A percentile compares a stretch with the other conserved stretches of the same genome.
Evolutionary conservation across 768 basidiomycete genomes (phyloP).

Genomic region (Tulasnella sp.): DNA sequence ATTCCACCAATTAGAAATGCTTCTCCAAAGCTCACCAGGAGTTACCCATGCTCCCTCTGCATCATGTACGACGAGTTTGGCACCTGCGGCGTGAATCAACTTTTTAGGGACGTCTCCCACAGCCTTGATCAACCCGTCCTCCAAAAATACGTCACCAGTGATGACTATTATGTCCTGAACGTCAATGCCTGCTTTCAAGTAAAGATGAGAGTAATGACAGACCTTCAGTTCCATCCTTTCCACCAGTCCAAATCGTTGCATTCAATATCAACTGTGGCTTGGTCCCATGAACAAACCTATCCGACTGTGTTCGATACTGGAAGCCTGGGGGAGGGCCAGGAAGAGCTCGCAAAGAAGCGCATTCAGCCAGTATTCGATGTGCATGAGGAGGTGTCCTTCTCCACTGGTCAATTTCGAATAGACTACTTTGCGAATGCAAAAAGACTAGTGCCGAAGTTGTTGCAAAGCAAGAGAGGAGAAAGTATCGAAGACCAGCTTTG

Average conservation of each 20-base stretch:
- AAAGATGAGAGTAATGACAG: background rate
- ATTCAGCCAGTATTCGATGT: conserved; percentile 18
- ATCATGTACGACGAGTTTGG: conserved; percentile 44
- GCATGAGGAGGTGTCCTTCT: conserved; percentile 14
- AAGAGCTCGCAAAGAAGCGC: conserved; percentile 23
- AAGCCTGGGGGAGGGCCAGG: conserved; percentile 27
- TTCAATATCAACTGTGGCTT: conserved; percentile 45
- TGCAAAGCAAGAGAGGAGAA: too few relatives aligned
- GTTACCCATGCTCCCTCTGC: conserved; percentile 56
- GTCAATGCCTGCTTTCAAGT: background rate
- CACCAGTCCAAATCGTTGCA: conserved; percentile 69
- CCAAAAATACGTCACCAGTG: conserved; percentile 47
- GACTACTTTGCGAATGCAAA: too few relatives aligned
- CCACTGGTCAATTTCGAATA: too few relatives aligned
- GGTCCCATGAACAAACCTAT: conserved; percentile 45
- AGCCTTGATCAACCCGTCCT: conserved; percentile 47
- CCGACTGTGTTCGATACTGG: conserved; percentile 30
- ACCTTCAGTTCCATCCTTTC: conserved; percentile 31
- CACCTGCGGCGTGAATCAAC: conserved; percentile 32
- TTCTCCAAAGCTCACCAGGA: conserved; percentile 26
- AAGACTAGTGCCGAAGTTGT: too few relatives aligned
- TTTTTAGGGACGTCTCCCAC: conserved; percentile 38
- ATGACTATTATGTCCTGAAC: conserved; percentile 25
- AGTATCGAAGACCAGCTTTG: too few relatives aligned
- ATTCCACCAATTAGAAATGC: background rate